phyloP scores from a whole-genome alignment of 345 rosid genomes.

The Murraya koenigii region DNA sequence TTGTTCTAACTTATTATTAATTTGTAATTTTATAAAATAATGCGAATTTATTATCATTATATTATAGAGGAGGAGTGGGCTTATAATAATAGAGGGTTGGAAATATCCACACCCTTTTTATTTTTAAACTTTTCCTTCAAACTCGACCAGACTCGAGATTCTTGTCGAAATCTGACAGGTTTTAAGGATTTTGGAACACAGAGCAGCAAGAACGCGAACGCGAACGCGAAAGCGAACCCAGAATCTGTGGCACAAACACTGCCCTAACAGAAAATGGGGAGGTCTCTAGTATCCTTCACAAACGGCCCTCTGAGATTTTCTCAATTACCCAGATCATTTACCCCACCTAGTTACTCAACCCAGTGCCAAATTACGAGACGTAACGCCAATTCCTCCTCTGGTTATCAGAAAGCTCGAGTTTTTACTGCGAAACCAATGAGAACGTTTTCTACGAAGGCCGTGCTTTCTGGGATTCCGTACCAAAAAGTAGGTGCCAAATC shows the following conservation, averaged over 20 bases:
- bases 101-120: too few relatives aligned
- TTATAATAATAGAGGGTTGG: too few relatives aligned
- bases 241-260: too few relatives aligned
- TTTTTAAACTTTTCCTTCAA: too few relatives aligned
- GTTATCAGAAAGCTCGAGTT: conserved; percentile 20
- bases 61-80: too few relatives aligned
- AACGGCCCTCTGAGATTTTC: conserved; percentile 39
- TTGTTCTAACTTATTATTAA: too few relatives aligned
- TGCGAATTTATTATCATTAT: too few relatives aligned
- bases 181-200: too few relatives aligned
- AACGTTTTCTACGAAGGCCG: conserved; percentile 37
- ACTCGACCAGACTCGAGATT: too few relatives aligned
- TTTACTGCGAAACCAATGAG: conserved; percentile 12
- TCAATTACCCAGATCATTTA: conserved; percentile 32
- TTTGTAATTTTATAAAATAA: too few relatives aligned
- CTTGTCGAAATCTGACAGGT: too few relatives aligned
- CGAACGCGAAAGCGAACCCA: too few relatives aligned
- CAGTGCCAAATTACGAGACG: conserved; percentile 21
- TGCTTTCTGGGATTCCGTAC: conserved; percentile 39
- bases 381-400: conserved; percentile 18
- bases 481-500: conserved; percentile 63
- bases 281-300: conserved; percentile 47
- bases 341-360: conserved; percentile 18
- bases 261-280: conserved; percentile 34
- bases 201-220: accelerated